Evolutionary conservation across 2,329 filamentous ascomycete genomes (phyloP), one percentile per base, ranked within the genome.

Genomic region (Xylariaceae sp.): DNA sequence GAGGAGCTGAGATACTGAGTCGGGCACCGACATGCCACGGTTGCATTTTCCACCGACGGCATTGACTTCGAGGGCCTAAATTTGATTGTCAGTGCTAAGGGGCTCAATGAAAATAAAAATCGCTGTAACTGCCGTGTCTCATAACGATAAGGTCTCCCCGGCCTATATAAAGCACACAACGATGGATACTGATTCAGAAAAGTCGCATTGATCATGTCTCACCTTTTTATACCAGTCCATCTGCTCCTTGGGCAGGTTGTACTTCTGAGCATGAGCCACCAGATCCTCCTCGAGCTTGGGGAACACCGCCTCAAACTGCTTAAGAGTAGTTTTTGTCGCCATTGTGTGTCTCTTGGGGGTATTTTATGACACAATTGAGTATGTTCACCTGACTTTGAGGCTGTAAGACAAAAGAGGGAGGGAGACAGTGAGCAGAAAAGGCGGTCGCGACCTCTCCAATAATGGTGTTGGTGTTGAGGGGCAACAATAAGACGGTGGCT

Each of bases 1-100:
- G 63, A 91, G 80, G 53, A 97, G 82, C 60, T 93, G 75, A 55
- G 88, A 85, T 55, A 85, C 83, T 37, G 90, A 93, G 72, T 98
- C 93, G 56, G 93, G 86, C 49, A 97, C 92, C 38, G 91, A 97
- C 82, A 98, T 94, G 72, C 93, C 93, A 64, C 93, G 89, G 75
- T 98, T 98, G 76, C 91, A 95, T 77, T 98, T 98, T 65, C 93
- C 93, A 58, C 93, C 93, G 43, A 93, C 74, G 6, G 88, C 82
- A 73, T 98, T 98, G 72, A 82, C 78, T 64, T 91, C 80, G 61
- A 97, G 79, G 51, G 79, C 85, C 89, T 96, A 41, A 29, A 21
- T 29, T 14, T 33, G n/a, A 23, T 22, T 19, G 39, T 51, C 40
- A 51, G 40, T n/a, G 39, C 17, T 4, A 27, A 22, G 14, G 4